Evolutionary conservation across 2,329 filamentous ascomycete genomes (phyloP), one percentile per base, ranked within the genome.

Genomic region (Nannizziopsis barbatae): DNA sequence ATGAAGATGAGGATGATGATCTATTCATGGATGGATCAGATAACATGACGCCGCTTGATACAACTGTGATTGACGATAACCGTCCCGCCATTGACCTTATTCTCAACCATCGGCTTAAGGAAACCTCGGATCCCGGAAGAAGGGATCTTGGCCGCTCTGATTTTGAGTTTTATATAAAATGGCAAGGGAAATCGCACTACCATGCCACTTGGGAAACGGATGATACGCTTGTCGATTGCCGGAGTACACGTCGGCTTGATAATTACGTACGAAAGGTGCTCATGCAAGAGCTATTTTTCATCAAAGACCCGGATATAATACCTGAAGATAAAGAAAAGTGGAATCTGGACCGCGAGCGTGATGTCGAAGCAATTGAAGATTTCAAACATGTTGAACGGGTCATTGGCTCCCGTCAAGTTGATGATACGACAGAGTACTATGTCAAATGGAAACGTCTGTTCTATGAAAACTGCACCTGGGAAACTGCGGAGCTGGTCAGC

Each of bases 381-480:
- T 94, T 86, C 66, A 92, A 86, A 53, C 83, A 92, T 57, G 88
- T 95, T 30, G 92, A 98, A 65, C 81, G 92, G 58, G 83, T 98
- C 50, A 95, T 98, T 58, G 85, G 86, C 47, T 78, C 83, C 50
- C 81, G 85, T 53, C 80, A 87, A 50, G 84, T 83, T 18, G 87
- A 92, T 11, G 83, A 85, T 7, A 86, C 81, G 42, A 79, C 79
- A 0, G 87, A 96, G 63, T 98, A 98, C 65, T 86, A 82, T 55
- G 84, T 96, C 66, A 98, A 98, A 70, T 98, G 92, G 88, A 94
- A 92, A 67, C 86, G 86, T 9, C 76, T 96, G 45, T 86, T 83
- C 45, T 98, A 98, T 62, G 89, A 96, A 58, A 82, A 83, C 53
- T 95, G 86, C 67, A 98, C 93, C 1, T 98, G 93, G 93, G 92